phyloP scores from a whole-genome alignment of 441 rosid species.

The Euphorbia corollata region DNA sequence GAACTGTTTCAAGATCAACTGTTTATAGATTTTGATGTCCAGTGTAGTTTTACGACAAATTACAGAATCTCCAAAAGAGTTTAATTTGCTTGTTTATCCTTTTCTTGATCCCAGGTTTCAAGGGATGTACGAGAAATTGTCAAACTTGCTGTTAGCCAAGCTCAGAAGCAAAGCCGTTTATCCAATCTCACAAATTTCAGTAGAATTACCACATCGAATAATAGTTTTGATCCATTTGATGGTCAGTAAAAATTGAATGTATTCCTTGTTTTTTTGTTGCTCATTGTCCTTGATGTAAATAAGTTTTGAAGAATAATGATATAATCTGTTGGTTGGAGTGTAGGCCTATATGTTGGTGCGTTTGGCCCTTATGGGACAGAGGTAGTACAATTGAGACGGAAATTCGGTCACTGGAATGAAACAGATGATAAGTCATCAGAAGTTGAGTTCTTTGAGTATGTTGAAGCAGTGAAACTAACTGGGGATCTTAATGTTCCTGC shows the following conservation, averaged over 20 bases:
- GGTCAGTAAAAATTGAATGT: conserved; percentile 34
- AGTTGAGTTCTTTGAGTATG: conserved; percentile 74
- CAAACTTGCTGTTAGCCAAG: conserved; percentile 76
- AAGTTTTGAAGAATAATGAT: conserved; percentile 10
- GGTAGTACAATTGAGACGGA: conserved; percentile 81
- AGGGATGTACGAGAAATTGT: conserved; percentile 72
- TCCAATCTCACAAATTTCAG: conserved; percentile 59
- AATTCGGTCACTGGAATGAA: conserved; percentile 77
- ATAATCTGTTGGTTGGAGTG: conserved; percentile 23
- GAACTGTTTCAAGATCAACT: conserved; percentile 4
- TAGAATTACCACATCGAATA: conserved; percentile 52
- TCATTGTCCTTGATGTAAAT: conserved; percentile 6
- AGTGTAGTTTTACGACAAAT: not conserved
- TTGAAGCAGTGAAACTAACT: conserved; percentile 83
- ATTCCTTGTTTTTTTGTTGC: conserved; percentile 9
- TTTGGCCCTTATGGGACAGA: conserved; percentile 94
- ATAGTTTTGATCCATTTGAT: conserved; percentile 61
- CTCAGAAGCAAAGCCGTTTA: conserved; percentile 54
- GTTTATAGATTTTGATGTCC: not conserved
- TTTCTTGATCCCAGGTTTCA: conserved; percentile 46
- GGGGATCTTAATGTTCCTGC: conserved; percentile 95
- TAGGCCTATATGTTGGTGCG: conserved; percentile 89
- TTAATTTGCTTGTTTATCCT: conserved; percentile 16
- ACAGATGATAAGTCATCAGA: conserved; percentile 45
- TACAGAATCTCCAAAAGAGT: conserved; percentile 3